Base-by-base conservation (phyloP, 2,329 filamentous ascomycete species). In the Apiospora arundinis region DNA sequence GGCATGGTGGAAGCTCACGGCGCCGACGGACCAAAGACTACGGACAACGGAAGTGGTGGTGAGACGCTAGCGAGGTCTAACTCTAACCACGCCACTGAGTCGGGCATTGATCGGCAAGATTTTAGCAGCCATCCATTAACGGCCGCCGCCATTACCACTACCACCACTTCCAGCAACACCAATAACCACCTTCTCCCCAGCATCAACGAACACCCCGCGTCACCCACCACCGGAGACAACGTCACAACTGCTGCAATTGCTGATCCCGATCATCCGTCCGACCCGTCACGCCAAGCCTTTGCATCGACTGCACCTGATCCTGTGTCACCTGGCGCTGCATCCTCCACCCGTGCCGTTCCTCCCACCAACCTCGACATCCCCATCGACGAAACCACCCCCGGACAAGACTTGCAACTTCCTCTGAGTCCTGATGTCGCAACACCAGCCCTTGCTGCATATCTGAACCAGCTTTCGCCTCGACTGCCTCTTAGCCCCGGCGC, bases 51-150 rank as follows among this genome's bases (percentile, higher is more conserved):
- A 45, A 40, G 23, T 11, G 66, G 66, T 71, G 70, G 28, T 69
- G 67, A 72, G 70, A 74, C 69, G 67, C 69, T 73, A 70, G 70
- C 74, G 65, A 75, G 72, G 68, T 69, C 72, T 72, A 73, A 74
- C 69, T 68, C 75, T 73, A 76, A 72, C 71, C 72, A 73, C 74
- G 70, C 67, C 72, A 72, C 71, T 44, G 48, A 60, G 68, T 69
- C 70, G 4, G 80, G 77, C 70, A 82, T 77, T 72, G 82, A 84
- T 82, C 82, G 78, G 74, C 82, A 76, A 46, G 72, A 56, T 73
- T 75, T 70, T 72, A 72, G 74, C 73, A 63, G 56, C 28, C 56
- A 32, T 40, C 72, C 75, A 73, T 69, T 72, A 68, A 70, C 74
- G 67, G 45, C 72, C 18, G 46, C 71, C 68, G 67, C 67, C 32